phyloP scores from a whole-genome alignment of 2,329 filamentous ascomycete genomes.

The Calonectria pseudoreteaudii region DNA sequence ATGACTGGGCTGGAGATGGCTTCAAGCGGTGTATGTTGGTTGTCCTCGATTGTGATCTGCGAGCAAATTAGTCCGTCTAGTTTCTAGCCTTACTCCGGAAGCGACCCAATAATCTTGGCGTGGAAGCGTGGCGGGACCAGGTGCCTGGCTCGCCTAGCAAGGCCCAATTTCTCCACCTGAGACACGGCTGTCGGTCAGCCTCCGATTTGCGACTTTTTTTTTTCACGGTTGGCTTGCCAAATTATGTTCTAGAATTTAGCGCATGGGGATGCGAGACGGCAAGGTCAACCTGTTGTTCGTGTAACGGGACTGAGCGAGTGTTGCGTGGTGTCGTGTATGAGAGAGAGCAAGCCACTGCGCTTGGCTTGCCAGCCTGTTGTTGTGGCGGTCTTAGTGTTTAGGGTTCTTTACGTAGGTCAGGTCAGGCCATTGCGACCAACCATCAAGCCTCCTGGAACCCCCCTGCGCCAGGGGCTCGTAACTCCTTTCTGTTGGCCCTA shows the following conservation, averaged over 20 bases:
- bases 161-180: neutral
- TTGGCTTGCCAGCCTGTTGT: neutral
- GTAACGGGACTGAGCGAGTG: neutral
- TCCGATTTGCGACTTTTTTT: neutral
- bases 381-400: neutral
- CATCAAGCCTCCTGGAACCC: neutral
- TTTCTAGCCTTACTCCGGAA: neutral
- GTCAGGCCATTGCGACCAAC: neutral
- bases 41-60: neutral
- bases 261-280: neutral
- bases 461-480: neutral
- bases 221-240: neutral
- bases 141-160: neutral
- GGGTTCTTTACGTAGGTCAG: neutral
- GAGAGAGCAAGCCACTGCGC: neutral
- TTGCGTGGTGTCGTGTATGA: neutral
- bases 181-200: neutral
- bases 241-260: neutral
- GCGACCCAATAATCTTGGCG: neutral
- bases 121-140: neutral
- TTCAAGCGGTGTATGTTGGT: neutral
- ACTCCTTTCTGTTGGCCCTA: neutral
- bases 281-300: neutral
- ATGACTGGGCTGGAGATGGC: neutral
- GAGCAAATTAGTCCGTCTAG: neutral